Base-by-base conservation (phyloP, 2,329 filamentous ascomycete species). In the Metarhizium sp. region DNA sequence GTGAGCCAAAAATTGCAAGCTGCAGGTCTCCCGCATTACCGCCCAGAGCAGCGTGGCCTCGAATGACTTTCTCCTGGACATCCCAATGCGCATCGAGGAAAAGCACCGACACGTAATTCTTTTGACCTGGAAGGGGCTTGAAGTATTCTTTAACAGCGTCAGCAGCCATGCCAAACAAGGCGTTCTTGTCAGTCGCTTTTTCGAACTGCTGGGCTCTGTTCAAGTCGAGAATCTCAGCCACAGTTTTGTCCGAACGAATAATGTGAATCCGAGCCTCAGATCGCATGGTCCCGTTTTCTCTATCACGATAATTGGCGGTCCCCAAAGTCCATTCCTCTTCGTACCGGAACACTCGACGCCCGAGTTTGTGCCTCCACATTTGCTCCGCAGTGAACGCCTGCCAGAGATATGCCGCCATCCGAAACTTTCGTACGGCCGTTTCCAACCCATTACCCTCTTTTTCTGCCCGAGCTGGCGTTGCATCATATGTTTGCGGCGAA, bases 301-400 rank as follows among this genome's bases (percentile, higher is more conserved):
- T 77, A 67, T 97, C 94, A 43, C 87, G 84, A 61, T 81, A 80
- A 57, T 88, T 92, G 57, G 90, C 78, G 2, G 89, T 88, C 7
- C 92, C 92, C 2, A 84, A 83, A 58, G 88, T 88, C 94, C 94
- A 97, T 67, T 96, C 89, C 70, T 99, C 94, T 63, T 97, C 94
- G 59, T 95, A 92, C 47, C 92, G 81, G 70, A 96, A 97, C 53
- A 83, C 86, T 56, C 92, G 84, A 57, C 92, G 82, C 10, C 92
- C 91, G 61, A 97, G 83, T 58, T 87, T 88, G 67, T 96, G 88
- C 59, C 90, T 85, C 69, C 84, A 87, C 92, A 97, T 97, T 68
- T 97, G 92, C 69, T 99, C 94, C 6, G 90, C 90, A 0, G 92
- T 97, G 65, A 95, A 97, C 7, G 92, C 90, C 69, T 99, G 94